Conservation (phyloP, 2,329 filamentous ascomycete genomes). For the Pseudogymnoascus destructans region DNA sequence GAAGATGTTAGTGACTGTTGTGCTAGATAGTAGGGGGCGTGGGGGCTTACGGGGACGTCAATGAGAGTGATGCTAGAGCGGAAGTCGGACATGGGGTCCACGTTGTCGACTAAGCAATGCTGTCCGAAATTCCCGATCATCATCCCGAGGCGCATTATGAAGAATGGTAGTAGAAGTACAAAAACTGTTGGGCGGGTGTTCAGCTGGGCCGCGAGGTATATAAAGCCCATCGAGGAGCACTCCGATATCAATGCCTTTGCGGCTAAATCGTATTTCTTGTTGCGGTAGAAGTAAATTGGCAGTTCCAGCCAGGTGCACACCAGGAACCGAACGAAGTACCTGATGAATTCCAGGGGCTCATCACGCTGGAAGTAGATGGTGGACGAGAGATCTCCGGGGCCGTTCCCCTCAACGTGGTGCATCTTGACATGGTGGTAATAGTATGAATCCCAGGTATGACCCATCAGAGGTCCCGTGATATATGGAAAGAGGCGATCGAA, state of each 20-base stretch:
- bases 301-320: slow-evolving; percentile 64
- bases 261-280: slow-evolving; percentile 42
- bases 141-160: slow-evolving; percentile 52
- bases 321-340: slow-evolving; percentile 61
- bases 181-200: slow-evolving; percentile 42
- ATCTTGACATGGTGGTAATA: slow-evolving; percentile 81
- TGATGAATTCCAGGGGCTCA: slow-evolving; percentile 49
- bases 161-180: slow-evolving; percentile 52
- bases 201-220: slow-evolving; percentile 38
- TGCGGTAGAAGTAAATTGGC: slow-evolving; percentile 58
- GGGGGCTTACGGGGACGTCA: slow-evolving; percentile 55
- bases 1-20: slow-evolving; percentile 14
- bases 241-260: slow-evolving; percentile 49
- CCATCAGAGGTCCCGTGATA: slow-evolving; percentile 61
- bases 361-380: slow-evolving; percentile 69
- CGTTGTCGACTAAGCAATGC: slow-evolving; percentile 65
- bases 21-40: background rate
- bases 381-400: slow-evolving; percentile 60
- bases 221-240: slow-evolving; percentile 41
- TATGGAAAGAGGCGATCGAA: slow-evolving; percentile 61
- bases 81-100: slow-evolving; percentile 65
- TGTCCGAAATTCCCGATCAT: slow-evolving; percentile 83
- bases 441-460: slow-evolving; percentile 76
- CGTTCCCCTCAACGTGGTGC: slow-evolving; percentile 72
- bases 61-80: slow-evolving; percentile 68